These are phyloP conservation scores for Crithidia thermophila DNA, from an alignment of 208 protist species.

Conservation along the genomic window DNA sequence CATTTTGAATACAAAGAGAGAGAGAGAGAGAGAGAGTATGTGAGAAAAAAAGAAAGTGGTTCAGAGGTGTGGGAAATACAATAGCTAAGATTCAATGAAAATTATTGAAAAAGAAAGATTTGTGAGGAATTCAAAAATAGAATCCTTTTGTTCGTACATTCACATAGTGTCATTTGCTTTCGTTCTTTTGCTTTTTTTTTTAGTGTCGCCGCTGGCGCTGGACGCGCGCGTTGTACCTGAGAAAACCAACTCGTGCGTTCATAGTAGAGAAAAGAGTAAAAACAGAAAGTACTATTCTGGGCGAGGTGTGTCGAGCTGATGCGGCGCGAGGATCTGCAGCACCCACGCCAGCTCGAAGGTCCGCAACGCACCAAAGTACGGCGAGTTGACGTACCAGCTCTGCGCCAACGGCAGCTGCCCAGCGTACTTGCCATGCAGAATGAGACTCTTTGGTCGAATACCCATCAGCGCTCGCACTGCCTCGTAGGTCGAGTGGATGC, in stretches of 20 bases:
- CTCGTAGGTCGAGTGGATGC: constrained; percentile 68
- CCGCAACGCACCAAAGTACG: constrained; percentile 85
- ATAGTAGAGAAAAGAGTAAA: too few species aligned
- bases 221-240: too few species aligned
- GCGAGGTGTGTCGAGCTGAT: constrained; percentile 31
- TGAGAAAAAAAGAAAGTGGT: constrained; percentile 1
- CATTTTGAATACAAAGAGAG: neutral
- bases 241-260: too few species aligned
- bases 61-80: too few species aligned
- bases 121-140: too few species aligned
- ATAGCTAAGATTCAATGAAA: too few species aligned
- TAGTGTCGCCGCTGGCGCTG: neutral
- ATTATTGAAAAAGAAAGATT: too few species aligned
- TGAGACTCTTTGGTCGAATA: constrained; percentile 72
- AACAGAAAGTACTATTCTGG: too few species aligned
- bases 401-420: constrained; percentile 71
- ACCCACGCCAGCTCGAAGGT: constrained; percentile 87
- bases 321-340: constrained; percentile 52
- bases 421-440: constrained; percentile 76
- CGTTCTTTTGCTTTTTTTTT: neutral
- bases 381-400: constrained; percentile 84
- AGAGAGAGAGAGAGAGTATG: neutral
- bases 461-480: constrained; percentile 69
- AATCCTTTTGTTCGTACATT: too few species aligned
- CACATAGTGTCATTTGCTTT: neutral